Evolutionary conservation across 257 asterid genomes (phyloP).

Genomic region (Gardenia jasminoides): DNA sequence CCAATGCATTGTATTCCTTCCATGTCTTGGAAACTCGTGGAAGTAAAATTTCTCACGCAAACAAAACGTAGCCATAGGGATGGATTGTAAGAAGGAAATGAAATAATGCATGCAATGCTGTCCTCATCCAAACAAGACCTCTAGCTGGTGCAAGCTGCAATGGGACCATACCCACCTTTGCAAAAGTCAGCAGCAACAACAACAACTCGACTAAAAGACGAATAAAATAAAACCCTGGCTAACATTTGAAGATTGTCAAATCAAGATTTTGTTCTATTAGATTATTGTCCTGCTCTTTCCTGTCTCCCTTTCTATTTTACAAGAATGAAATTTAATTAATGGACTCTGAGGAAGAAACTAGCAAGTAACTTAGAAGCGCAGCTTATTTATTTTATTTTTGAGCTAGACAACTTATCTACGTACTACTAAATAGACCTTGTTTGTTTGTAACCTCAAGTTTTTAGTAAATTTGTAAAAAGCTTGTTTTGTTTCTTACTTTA

Average conservation of each 20-base stretch:
- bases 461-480: too few relatives aligned
- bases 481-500: too few relatives aligned
- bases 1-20: constrained; percentile 16
- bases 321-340: too few relatives aligned
- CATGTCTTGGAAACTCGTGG: constrained; percentile 13
- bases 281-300: neutral
- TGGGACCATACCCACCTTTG: neutral
- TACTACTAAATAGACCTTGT: too few relatives aligned
- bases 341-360: too few relatives aligned
- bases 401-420: too few relatives aligned
- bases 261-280: too few relatives aligned
- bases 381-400: too few relatives aligned
- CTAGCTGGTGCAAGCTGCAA: neutral
- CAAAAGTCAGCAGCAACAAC: constrained; percentile 7
- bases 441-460: too few relatives aligned
- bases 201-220: neutral
- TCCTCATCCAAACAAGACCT: constrained; percentile 6
- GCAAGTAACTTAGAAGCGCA: too few relatives aligned
- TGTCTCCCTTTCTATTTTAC: neutral
- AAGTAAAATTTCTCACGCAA: constrained; percentile 12
- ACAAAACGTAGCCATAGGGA: neutral
- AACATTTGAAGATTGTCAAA: neutral
- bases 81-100: neutral
- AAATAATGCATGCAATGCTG: neutral
- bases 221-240: neutral